Conservation (phyloP, 1,139 yeast species). For the Hemisphaericaspora xylofermentans region DNA sequence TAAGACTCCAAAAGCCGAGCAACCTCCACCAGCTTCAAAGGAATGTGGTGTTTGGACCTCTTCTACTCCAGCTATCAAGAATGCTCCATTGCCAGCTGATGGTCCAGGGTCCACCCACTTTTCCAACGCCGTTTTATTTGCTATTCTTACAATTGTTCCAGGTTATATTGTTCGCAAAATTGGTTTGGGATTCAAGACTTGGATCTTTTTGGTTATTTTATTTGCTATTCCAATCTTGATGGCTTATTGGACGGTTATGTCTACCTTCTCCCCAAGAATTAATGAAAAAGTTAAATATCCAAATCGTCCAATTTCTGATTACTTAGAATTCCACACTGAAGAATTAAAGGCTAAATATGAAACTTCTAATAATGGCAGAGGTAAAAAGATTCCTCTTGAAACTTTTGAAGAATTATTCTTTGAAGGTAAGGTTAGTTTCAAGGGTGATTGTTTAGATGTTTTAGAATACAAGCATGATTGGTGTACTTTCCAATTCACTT, state of each 20-base stretch:
- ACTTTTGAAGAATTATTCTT: conserved; percentile 89
- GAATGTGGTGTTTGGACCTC: conserved; percentile 64
- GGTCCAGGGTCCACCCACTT: conserved; percentile 85
- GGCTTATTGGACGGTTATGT: conserved; percentile 79
- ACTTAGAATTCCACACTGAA: conserved; percentile 78
- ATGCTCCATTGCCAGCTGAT: conserved; percentile 89
- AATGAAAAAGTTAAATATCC: conserved; percentile 79
- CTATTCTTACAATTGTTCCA: conserved; percentile 61
- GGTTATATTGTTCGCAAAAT: conserved; percentile 60
- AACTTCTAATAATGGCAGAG: conserved; percentile 52
- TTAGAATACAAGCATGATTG: conserved; percentile 90
- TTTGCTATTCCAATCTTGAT: conserved; percentile 68
- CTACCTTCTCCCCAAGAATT: conserved; percentile 77
- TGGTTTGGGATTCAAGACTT: conserved; percentile 74
- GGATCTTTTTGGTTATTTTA: conserved; percentile 53
- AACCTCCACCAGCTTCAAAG: conserved; percentile 48
- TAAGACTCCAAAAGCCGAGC: conserved; percentile 59
- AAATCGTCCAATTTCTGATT: conserved; percentile 72
- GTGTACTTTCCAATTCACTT: conserved; percentile 80
- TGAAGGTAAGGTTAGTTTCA: conserved; percentile 80
- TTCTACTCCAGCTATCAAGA: conserved; percentile 70
- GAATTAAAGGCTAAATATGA: conserved; percentile 70
- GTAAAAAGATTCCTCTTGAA: conserved; percentile 84
- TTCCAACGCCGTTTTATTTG: conserved; percentile 57
- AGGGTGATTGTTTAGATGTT: conserved; percentile 83